Evolutionary conservation across 805 yeast species (phyloP), one percentile per base, ranked within the genome.

Genomic region (Yarrowia divulgata): DNA sequence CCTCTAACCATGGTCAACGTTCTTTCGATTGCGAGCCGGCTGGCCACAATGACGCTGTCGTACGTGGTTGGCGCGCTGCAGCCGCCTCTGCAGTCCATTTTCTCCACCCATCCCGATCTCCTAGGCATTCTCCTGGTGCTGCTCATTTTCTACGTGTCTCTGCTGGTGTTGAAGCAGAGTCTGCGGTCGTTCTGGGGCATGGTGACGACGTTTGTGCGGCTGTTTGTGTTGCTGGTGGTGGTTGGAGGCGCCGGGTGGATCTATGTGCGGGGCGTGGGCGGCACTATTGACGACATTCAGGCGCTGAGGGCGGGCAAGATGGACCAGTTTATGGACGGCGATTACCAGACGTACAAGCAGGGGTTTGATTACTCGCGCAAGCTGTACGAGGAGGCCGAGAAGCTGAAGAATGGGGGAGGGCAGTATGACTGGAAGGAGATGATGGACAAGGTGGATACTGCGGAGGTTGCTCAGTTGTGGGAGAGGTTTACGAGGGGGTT

Each of bases 201-300:
- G 55, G 13, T 63, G 39, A 48, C 57, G 8, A 43, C 68, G 35
- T 71, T 69, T 40, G 67, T 45, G 42, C 69, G 48, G 45, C 29
- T 64, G 50, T 71, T 70, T 29, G 70, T 73, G 18, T 64, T 63
- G 37, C 69, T 69, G 34, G 72, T 48, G n/a, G 72, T 69, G n/a
- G 68, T 45, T 7, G 55, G 64, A 42, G 55, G 18, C 0, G 48
- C 48, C 3, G 68, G 68, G 1, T 63, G 68, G 68, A 48, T 63
- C 29, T 63, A 63, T 39, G 68, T 63, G 2, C 58, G 68, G 7
- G 68, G 68, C 14, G 45, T 63, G n/a, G 23, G n/a, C 29, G 68
- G 68, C 12, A 63, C 68, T 2, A 4, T 63, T n/a, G 46, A 48
- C 12, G 68, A 63, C 23, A 35, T 63, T 34, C 45, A 46, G 37